These are phyloP conservation scores for Penicillium flavigenum DNA, from an alignment of 495 filamentous ascomycete species.

Conservation along the genomic window DNA sequence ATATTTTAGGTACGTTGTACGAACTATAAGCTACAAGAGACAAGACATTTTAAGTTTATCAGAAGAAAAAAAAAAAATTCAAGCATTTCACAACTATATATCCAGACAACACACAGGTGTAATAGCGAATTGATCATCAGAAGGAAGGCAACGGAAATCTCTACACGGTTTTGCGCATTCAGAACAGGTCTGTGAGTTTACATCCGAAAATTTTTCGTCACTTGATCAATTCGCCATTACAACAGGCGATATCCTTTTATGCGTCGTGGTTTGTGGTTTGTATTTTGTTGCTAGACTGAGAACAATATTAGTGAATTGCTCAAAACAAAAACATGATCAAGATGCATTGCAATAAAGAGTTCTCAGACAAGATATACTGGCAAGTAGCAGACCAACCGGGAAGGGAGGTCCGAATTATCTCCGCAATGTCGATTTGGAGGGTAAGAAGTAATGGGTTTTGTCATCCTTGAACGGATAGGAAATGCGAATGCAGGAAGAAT, in stretches of 20 bases:
- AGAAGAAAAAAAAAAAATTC: neutral
- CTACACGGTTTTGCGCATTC: constrained; percentile 94
- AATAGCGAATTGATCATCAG: constrained; percentile 56
- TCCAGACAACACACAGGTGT: constrained; percentile 13
- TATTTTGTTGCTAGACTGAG: neutral
- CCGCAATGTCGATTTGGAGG: constrained; percentile 94
- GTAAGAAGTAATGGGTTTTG: constrained; percentile 85
- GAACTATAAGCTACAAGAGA: neutral
- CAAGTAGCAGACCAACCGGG: constrained; percentile 87
- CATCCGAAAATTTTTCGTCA: constrained; percentile 64
- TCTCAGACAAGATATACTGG: constrained; percentile 96
- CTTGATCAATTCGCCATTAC: constrained; percentile 38
- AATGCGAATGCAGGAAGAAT: constrained; percentile 16
- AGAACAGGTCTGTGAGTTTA: constrained; percentile 60
- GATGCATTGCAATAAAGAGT: constrained; percentile 20
- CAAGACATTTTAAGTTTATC: neutral
- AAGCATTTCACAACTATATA: constrained; percentile 3
- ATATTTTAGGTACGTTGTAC: neutral
- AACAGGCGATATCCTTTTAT: neutral
- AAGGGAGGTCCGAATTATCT: constrained; percentile 67
- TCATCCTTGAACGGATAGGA: constrained; percentile 68
- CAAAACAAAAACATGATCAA: constrained; percentile 7
- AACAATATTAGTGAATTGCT: constrained; percentile 24
- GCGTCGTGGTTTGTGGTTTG: neutral
- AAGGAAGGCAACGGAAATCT: constrained; percentile 99